Evolutionary conservation across 2,329 filamentous ascomycete genomes (phyloP).

Genomic region (Aspergillus sp.): DNA sequence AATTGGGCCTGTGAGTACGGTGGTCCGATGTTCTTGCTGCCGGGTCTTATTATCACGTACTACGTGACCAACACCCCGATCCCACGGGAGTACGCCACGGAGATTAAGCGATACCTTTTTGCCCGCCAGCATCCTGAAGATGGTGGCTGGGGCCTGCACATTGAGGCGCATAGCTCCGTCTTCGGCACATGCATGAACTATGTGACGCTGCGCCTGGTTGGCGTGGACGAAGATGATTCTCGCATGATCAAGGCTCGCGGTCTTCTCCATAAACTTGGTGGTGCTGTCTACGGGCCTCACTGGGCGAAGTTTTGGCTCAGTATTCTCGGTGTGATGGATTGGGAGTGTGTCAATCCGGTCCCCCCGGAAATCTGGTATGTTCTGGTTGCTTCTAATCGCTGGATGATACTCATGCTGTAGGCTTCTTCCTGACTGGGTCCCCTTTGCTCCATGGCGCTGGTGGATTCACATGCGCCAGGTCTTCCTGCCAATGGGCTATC

Average conservation of each 20-base stretch:
- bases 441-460: slow-evolving; percentile 86
- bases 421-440: slow-evolving; percentile 81
- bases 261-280: slow-evolving; percentile 74
- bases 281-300: slow-evolving; percentile 73
- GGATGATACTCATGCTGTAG: slow-evolving; percentile 18
- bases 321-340: slow-evolving; percentile 69
- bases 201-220: slow-evolving; percentile 66
- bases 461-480: slow-evolving; percentile 98
- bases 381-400: neutral
- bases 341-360: slow-evolving; percentile 90
- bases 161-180: slow-evolving; percentile 83
- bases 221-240: slow-evolving; percentile 72
- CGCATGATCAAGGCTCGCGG: slow-evolving; percentile 76
- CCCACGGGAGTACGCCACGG: slow-evolving; percentile 65
- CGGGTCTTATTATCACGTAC: slow-evolving; percentile 75
- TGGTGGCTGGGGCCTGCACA: slow-evolving; percentile 95
- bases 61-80: slow-evolving; percentile 85
- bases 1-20: slow-evolving; percentile 98
- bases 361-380: slow-evolving; percentile 79
- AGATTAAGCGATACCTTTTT: slow-evolving; percentile 88
- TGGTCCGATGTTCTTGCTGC: slow-evolving; percentile 90
- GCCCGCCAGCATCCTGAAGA: slow-evolving; percentile 75
- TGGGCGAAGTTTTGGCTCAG: slow-evolving; percentile 98
- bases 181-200: slow-evolving; percentile 92
- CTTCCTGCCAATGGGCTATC: slow-evolving; percentile 83